Conservation (phyloP, 2,329 filamentous ascomycete genomes). For the Phyllosticta citribraziliensis region DNA sequence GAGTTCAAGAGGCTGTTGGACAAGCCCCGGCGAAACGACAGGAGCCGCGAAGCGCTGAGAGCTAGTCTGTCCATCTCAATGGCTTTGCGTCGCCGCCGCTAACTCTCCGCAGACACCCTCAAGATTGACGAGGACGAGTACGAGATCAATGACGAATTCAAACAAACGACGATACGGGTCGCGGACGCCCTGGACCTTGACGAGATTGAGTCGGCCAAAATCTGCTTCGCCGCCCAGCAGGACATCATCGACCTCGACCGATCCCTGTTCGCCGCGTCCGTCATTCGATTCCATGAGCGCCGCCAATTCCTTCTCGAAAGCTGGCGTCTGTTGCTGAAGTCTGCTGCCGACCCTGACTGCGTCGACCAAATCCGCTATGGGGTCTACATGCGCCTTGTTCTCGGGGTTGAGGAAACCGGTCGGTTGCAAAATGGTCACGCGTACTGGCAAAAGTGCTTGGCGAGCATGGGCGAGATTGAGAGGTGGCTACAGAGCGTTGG, state of each 20-base stretch:
- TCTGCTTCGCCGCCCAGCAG: slow-evolving; percentile 64
- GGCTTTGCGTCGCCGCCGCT: neutral
- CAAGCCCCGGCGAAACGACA: slow-evolving; percentile 63
- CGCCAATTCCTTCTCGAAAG: slow-evolving; percentile 76
- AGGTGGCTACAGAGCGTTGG: slow-evolving; percentile 63
- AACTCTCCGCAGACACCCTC: slow-evolving; percentile 56
- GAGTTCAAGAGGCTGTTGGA: slow-evolving; percentile 65
- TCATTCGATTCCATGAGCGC: slow-evolving; percentile 81
- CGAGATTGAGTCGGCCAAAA: slow-evolving; percentile 70
- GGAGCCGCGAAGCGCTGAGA: slow-evolving; percentile 61
- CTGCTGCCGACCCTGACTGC: slow-evolving; percentile 37
- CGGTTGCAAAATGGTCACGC: slow-evolving; percentile 43
- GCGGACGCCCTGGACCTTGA: slow-evolving; percentile 86
- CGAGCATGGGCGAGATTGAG: slow-evolving; percentile 67
- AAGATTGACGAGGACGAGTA: slow-evolving; percentile 64
- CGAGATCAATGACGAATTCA: slow-evolving; percentile 75
- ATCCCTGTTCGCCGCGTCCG: slow-evolving; percentile 63
- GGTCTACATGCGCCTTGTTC: slow-evolving; percentile 39
- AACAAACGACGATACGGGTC: slow-evolving; percentile 69
- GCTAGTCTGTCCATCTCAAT: slow-evolving; percentile 43
- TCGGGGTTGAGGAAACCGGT: slow-evolving; percentile 40
- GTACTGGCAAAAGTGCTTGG: slow-evolving; percentile 66
- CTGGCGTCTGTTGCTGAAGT: slow-evolving; percentile 66
- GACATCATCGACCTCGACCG: slow-evolving; percentile 61
- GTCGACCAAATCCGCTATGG: slow-evolving; percentile 20